phyloP scores from a whole-genome alignment of 768 basidiomycete genomes.

The Kwoniella mangroviensis region DNA sequence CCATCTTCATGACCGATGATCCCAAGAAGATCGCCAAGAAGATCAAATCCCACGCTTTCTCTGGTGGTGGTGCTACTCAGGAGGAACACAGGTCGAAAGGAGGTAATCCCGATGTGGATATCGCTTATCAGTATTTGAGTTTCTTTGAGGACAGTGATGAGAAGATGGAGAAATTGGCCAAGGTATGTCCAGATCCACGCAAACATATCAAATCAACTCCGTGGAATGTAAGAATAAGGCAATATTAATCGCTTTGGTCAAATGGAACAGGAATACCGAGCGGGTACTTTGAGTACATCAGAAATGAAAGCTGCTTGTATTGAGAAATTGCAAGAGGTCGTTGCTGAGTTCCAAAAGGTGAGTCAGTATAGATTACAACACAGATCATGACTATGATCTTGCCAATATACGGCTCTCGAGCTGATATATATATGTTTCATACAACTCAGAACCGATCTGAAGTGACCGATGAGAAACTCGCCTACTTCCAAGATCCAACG shows the following conservation, averaged over 20 bases:
- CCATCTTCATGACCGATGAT: conserved; percentile 95
- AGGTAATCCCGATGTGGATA: conserved; percentile 92
- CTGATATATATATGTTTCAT: not conserved
- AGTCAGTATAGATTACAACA: conserved; percentile 26
- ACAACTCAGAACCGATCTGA: conserved; percentile 71
- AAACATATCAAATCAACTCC: not conserved
- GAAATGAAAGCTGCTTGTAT: conserved; percentile 91
- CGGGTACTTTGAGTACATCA: conserved; percentile 83
- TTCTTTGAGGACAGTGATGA: conserved; percentile 97
- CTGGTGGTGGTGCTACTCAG: conserved; percentile 91
- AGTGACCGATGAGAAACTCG: conserved; percentile 76
- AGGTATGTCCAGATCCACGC: conserved; percentile 62
- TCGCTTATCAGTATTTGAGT: conserved; percentile 88
- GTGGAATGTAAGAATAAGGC: not conserved
- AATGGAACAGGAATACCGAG: conserved; percentile 77
- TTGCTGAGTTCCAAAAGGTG: conserved; percentile 83
- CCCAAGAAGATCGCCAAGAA: conserved; percentile 95
- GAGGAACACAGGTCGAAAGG: conserved; percentile 88
- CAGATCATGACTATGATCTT: no score
- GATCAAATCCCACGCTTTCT: conserved; percentile 93
- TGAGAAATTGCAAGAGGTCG: conserved; percentile 76
- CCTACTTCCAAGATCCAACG: conserved; percentile 76
- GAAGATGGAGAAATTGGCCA: conserved; percentile 75
- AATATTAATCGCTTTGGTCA: conserved; percentile 3
- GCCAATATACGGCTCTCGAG: no score